These are phyloP conservation scores for Debaryomyces subglobosus DNA, from an alignment of 1,139 yeast species.

Conservation along the genomic window DNA sequence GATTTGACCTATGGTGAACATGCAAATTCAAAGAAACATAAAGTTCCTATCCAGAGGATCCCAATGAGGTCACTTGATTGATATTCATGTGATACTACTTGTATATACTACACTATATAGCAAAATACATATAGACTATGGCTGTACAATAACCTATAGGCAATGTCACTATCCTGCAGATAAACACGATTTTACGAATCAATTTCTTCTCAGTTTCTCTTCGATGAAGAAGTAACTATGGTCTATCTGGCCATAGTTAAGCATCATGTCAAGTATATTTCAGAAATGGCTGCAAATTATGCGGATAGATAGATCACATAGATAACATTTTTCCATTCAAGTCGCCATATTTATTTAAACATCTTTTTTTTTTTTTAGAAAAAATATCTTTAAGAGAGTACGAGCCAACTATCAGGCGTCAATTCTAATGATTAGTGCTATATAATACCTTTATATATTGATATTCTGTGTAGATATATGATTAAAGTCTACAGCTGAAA, in stretches of 20 bases:
- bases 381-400: not conserved
- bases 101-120: not conserved
- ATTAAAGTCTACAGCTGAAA: not conserved
- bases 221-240: not conserved
- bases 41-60: constrained; percentile 30
- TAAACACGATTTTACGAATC: not conserved
- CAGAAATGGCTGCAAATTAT: constrained; percentile 20
- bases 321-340: not conserved
- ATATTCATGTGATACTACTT: not conserved
- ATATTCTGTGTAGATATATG: not conserved
- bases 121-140: not conserved
- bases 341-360: not conserved
- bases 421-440: too few species aligned
- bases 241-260: constrained; percentile 6
- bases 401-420: not conserved
- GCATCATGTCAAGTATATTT: not conserved
- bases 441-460: not conserved
- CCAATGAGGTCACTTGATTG: constrained; percentile 20
- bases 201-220: not conserved
- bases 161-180: not conserved
- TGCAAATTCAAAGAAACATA: constrained; percentile 31
- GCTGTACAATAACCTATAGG: not conserved
- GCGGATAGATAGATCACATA: not conserved
- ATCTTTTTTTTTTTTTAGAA: not conserved
- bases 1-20: constrained; percentile 52